phyloP scores from a whole-genome alignment of 1,284 basidiomycete species.

The Mycosarcoma mackinlayi region DNA sequence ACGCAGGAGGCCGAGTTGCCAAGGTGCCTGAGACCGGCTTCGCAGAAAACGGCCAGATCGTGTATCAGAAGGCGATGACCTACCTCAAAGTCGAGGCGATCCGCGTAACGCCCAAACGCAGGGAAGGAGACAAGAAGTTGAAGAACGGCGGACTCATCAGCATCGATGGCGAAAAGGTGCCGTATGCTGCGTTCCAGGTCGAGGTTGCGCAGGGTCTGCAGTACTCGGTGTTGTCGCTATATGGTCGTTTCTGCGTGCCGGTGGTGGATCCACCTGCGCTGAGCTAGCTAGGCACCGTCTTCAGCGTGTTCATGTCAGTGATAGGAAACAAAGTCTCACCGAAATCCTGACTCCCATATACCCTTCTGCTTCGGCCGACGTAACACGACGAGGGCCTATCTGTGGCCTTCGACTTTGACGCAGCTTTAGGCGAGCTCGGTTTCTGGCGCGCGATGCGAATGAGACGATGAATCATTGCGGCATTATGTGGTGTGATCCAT shows the following conservation, averaged over 20 bases:
- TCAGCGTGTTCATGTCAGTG: too few species aligned
- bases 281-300: too few species aligned
- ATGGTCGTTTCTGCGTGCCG: constrained; percentile 44
- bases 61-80: constrained; percentile 53
- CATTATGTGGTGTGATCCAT: constrained; percentile 5
- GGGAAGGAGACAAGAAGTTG: constrained; percentile 47
- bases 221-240: constrained; percentile 47
- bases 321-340: too few species aligned
- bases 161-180: constrained; percentile 85
- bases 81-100: constrained; percentile 65
- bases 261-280: constrained; percentile 35
- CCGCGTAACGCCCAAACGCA: constrained; percentile 57
- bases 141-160: constrained; percentile 48
- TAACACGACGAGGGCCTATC: too few species aligned
- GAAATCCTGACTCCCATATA: too few species aligned
- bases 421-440: too few species aligned
- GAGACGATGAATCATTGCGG: background rate
- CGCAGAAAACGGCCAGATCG: constrained; percentile 56
- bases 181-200: constrained; percentile 83
- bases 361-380: too few species aligned
- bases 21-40: constrained; percentile 55
- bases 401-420: too few species aligned
- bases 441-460: background rate
- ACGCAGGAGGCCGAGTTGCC: constrained; percentile 49
- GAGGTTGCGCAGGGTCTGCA: constrained; percentile 73